Conservation (phyloP, 306 rosid species). For the Senna tora region DNA sequence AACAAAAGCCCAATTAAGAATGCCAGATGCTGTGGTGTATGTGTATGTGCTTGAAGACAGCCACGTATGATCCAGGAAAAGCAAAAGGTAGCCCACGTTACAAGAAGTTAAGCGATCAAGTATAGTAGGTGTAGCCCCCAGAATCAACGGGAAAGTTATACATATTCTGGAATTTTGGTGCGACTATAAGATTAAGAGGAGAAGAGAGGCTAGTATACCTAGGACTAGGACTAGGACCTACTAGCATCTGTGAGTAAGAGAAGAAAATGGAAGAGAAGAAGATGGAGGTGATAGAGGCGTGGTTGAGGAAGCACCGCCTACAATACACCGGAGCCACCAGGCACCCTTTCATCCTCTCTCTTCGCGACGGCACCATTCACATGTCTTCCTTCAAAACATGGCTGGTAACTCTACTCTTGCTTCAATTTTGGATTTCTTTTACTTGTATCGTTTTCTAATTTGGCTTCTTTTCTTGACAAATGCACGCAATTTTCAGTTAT, state of each 20-base stretch:
- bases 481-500: background rate
- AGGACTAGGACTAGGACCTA: background rate
- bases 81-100: background rate
- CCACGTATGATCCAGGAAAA: conserved; percentile 16
- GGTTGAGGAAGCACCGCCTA: conserved; percentile 73
- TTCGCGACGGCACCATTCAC: conserved; percentile 67
- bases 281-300: conserved; percentile 47
- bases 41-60: background rate
- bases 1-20: conserved; percentile 11
- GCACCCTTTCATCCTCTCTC: conserved; percentile 73
- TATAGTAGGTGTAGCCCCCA: too few species aligned
- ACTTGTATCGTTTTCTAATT: background rate
- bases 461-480: conserved; percentile 2
- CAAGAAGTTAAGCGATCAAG: too few species aligned
- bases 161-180: background rate
- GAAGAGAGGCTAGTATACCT: too few species aligned
- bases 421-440: background rate
- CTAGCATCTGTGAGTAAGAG: background rate
- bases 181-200: too few species aligned
- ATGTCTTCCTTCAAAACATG: conserved; percentile 70
- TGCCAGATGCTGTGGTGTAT: conserved; percentile 36
- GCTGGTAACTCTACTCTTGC: conserved; percentile 51
- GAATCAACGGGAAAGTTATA: background rate
- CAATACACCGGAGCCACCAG: conserved; percentile 61
- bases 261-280: conserved; percentile 42